These are phyloP conservation scores for Hirsutella minnesotensis DNA, from an alignment of 2,329 filamentous ascomycete species.

Conservation along the genomic window DNA sequence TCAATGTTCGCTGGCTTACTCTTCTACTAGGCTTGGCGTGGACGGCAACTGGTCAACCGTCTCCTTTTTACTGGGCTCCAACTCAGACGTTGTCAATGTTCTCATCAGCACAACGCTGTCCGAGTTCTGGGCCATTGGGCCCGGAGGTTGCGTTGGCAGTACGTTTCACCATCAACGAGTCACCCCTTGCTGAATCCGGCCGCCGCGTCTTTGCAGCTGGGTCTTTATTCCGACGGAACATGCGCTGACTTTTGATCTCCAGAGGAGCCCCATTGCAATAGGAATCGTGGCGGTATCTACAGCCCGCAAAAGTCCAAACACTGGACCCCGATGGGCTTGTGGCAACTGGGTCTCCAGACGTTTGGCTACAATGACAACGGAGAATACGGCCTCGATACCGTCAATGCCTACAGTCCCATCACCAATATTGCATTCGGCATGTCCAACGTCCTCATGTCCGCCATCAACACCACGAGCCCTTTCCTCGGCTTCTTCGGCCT, in stretches of 20 bases:
- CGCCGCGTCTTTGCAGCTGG: no score
- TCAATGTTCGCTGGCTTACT: neutral
- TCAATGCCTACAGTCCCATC: conserved; percentile 28
- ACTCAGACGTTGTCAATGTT: conserved; percentile 22
- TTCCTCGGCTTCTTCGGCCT: conserved; percentile 44
- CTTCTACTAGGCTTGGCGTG: conserved; percentile 40
- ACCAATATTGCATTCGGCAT: conserved; percentile 26
- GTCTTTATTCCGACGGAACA: neutral
- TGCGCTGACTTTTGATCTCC: conserved; percentile 8
- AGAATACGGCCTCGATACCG: conserved; percentile 46
- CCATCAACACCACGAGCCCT: conserved; percentile 43
- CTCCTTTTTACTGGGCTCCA: conserved; percentile 35
- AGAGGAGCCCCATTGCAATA: conserved; percentile 40
- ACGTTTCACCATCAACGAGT: conserved; percentile 21
- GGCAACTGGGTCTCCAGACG: conserved; percentile 46
- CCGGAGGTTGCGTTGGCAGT: conserved; percentile 41
- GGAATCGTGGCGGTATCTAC: conserved; percentile 48
- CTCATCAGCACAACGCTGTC: conserved; percentile 55
- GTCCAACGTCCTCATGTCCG: conserved; percentile 33
- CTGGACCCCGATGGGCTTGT: conserved; percentile 48
- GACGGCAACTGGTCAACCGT: conserved; percentile 66
- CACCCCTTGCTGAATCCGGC: no score
- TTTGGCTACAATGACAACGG: conserved; percentile 50
- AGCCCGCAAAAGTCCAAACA: conserved; percentile 38
- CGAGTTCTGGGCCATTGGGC: conserved; percentile 57